These are phyloP conservation scores for Heterobasidion occidentale DNA, from an alignment of 1,284 basidiomycete species.

Conservation along the genomic window DNA sequence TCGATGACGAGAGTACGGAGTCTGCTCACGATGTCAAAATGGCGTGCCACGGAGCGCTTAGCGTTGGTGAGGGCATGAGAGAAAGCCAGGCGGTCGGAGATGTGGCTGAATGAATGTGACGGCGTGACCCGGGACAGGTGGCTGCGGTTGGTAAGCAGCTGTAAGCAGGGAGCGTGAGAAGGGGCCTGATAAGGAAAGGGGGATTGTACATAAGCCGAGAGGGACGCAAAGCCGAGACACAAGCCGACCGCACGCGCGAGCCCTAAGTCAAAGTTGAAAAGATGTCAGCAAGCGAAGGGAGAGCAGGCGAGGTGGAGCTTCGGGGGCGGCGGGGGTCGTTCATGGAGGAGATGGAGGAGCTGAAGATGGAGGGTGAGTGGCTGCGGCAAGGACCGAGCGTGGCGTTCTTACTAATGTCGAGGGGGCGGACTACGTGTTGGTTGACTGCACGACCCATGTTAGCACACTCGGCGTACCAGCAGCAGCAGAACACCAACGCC, in stretches of 20 bases:
- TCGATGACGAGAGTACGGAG: background rate
- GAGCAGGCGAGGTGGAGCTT: background rate
- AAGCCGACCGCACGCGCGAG: background rate
- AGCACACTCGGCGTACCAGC: conserved; percentile 29
- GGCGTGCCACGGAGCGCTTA: too few species aligned
- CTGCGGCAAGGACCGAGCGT: conserved; percentile 13
- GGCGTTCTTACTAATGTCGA: conserved; percentile 27
- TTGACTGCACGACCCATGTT: conserved; percentile 25
- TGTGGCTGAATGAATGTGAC: background rate
- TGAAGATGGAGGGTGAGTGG: conserved; percentile 6
- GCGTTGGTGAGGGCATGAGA: too few species aligned
- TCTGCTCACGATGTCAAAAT: too few species aligned
- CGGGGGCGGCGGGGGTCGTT: background rate
- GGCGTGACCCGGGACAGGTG: background rate
- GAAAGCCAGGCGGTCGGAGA: too few species aligned
- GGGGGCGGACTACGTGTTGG: conserved; percentile 16
- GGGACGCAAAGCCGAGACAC: background rate
- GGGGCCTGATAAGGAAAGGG: background rate
- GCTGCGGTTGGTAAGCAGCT: background rate
- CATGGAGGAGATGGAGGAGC: background rate
- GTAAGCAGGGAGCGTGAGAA: background rate
- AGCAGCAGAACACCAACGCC: conserved; percentile 20
- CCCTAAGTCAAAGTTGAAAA: background rate
- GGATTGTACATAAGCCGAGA: background rate
- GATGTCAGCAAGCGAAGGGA: background rate